Base-by-base conservation (phyloP, 2,329 filamentous ascomycete species). In the Fusarium veterinarium region DNA sequence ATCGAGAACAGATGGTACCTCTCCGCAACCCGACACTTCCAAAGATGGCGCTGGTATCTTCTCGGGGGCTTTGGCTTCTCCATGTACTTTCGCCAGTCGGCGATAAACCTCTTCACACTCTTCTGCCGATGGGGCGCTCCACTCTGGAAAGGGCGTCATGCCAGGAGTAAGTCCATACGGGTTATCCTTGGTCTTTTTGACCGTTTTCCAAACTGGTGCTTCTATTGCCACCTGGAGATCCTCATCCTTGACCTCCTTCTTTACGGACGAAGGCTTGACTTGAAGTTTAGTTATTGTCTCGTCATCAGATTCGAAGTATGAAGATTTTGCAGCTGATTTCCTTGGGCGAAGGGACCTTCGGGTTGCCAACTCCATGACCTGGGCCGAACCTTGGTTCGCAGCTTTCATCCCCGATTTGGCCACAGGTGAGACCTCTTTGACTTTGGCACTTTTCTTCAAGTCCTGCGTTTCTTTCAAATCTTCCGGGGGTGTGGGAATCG, bases 1-100 rank as follows among this genome's bases (percentile, higher is more conserved):
- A 57, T 78, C 76, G 17, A 78, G 53, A 30, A 78, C 76, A 23
- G 76, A 75, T 7, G 76, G 76, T 9, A 78, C 76, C 58, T 78
- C 76, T 40, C 76, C 76, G 10, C 76, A 78, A 16, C 76, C 76
- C 12, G 76, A 78, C 20, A 78, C 76, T 59, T 78, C 76, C 19
- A 78, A 49, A 20, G 76, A 78, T 13, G 76, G 76, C 9, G 76
- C 76, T 23, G 76, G 76, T 65, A 78, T 78, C 63, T 75, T 78
- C 35, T 77, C 61, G 1, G 76, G 76, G 4, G 76, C 75, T 31
- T 70, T 75, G 31, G 71, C 61, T 53, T 75, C 61, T n/a, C 76
- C 76, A 20, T 78, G 76, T n/a, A 77, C 31, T 37, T 68, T 71
- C 28, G 76, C 67, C 38, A 78, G 56, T 35, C 64, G 63, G 9